Conservation (phyloP, 805 yeast species). For the Metschnikowia baotianmanensis region DNA sequence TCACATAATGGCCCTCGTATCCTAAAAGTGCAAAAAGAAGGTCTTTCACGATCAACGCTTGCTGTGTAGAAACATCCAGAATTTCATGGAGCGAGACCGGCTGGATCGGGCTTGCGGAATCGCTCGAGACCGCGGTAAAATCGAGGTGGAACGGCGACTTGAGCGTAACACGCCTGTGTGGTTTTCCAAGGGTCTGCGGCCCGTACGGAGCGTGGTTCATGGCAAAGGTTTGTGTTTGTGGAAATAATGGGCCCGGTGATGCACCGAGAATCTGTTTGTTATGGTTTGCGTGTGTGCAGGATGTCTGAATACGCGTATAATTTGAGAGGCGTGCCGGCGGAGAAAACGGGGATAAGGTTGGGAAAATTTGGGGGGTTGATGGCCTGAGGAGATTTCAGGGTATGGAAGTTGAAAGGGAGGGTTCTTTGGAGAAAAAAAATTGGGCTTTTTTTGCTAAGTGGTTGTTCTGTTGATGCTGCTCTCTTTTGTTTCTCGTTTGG, state of each 20-base stretch:
- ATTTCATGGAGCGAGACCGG: conserved; percentile 26
- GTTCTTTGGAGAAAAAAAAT: no score
- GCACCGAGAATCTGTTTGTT: conserved; percentile 1
- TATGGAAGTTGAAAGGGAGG: no score
- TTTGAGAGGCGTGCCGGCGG: neutral
- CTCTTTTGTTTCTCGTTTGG: no score
- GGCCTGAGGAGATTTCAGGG: no score
- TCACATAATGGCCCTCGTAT: conserved; percentile 72
- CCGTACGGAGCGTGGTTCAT: conserved; percentile 9
- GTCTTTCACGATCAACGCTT: conserved; percentile 70
- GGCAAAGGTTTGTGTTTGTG: conserved; percentile 6
- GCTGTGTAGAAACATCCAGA: conserved; percentile 57
- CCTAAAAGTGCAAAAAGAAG: conserved; percentile 66
- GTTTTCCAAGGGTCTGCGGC: neutral
- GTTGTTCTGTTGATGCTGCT: no score
- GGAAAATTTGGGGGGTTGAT: no score
- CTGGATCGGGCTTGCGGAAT: conserved; percentile 1
- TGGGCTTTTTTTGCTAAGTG: no score
- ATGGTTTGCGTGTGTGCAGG: conserved; percentile 3
- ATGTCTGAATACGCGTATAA: neutral
- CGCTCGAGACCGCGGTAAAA: neutral
- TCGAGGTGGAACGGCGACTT: conserved; percentile 9
- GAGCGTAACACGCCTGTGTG: conserved; percentile 5
- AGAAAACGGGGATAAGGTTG: no score
- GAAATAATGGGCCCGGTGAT: neutral